Base-by-base conservation (phyloP, 352 stramenopile genomes). In the Elongisporangium anandrum region DNA sequence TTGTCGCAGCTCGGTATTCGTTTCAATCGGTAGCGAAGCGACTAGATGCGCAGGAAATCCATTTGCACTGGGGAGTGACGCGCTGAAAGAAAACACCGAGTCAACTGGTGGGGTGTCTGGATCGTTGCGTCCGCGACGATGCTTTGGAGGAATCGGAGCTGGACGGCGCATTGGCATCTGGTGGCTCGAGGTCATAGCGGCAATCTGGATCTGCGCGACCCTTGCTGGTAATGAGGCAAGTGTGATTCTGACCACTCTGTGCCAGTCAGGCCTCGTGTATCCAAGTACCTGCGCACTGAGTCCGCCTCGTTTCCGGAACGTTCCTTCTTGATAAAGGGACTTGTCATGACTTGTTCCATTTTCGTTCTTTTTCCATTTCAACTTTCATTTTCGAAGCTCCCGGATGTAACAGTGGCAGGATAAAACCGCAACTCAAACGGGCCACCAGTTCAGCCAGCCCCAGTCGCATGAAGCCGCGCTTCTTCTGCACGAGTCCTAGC, bases 331-430 rank as follows among this genome's bases (percentile, higher is more conserved):
- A 3, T 34, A 15, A 41, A 9, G 29, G 5, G 29, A 41, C 29
- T 41, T 8, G 29, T 52, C 48, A 4, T 22, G 48, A 52, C 13
- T 24, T 22, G 4, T 52, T 52, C 22, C 48, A 24, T 24, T 26
- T 52, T 52, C 19, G 7, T 52, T 24, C 48, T 12, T 24, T 9
- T 52, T 52, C 19, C 4, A 2, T 15, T 34, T 15, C 29, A 8
- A 41, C 5, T 52, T 52, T 52, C 48, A 26, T 52, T 52, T n/a
- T 52, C 48, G 48, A 52, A 52, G 48, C 47, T 9, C 9, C 9
- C 3, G 47, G 20, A 19, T 9, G 47, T 41, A 41, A 41, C 13
- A 8, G 29, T 8, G 9, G 29, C 9, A 8, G 29, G 4, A 41
- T 15, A 41, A 8, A 15, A 41, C 1, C 29, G 29, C 29, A 15